These are phyloP conservation scores for Termitomyces sp. DNA, from an alignment of 768 basidiomycete species.

Conservation along the genomic window DNA sequence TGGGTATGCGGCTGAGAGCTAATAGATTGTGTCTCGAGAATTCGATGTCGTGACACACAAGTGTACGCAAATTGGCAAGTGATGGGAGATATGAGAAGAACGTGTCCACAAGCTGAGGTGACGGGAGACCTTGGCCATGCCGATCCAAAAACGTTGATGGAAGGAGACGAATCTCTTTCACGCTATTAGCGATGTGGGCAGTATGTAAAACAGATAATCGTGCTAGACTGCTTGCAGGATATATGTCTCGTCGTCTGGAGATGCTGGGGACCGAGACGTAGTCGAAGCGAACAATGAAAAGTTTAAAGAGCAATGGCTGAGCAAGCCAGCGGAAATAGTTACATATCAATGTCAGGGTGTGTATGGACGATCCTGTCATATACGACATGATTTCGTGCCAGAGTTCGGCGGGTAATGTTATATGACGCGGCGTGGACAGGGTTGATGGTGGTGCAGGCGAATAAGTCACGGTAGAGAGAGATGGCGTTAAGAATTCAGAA, in stretches of 20 bases:
- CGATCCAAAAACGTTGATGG: constrained; percentile 4
- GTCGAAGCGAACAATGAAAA: constrained; percentile 10
- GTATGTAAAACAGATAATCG: constrained; percentile 7
- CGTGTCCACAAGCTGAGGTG: constrained; percentile 6
- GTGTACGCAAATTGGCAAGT: constrained; percentile 9
- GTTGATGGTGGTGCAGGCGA: not conserved
- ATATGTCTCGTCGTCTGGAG: constrained; percentile 5
- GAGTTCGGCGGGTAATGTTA: constrained; percentile 12
- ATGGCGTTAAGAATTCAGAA: not conserved
- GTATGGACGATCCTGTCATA: constrained; percentile 3
- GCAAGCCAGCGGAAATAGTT: constrained; percentile 13
- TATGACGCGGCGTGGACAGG: not conserved
- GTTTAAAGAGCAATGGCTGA: constrained; percentile 17
- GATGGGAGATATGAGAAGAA: constrained; percentile 12
- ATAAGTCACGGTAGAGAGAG: not conserved
- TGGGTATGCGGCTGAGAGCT: constrained; percentile 8
- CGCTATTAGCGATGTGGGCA: constrained; percentile 8
- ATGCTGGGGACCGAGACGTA: not conserved
- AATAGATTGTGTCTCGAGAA: constrained; percentile 6
- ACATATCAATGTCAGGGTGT: constrained; percentile 9
- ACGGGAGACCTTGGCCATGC: not conserved
- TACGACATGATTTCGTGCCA: constrained; percentile 16
- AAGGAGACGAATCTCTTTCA: constrained; percentile 13
- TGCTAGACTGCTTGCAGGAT: constrained; percentile 1
- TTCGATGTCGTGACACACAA: constrained; percentile 14